phyloP scores from a whole-genome alignment of 148 eudicot genomes.

The Nyssa sinensis region DNA sequence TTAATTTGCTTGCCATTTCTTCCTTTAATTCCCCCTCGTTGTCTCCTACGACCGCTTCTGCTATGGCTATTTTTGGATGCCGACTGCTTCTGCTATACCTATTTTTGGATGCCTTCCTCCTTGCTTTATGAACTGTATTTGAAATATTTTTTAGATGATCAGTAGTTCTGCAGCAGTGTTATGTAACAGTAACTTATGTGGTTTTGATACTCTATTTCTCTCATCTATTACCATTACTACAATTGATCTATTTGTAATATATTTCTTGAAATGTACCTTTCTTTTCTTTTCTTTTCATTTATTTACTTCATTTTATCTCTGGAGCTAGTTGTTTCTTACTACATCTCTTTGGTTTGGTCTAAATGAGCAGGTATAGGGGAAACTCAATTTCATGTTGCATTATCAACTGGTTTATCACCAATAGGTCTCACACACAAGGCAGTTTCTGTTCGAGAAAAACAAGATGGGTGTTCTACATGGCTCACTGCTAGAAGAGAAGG shows the following conservation, averaged over 20 bases:
- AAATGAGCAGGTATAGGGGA: constrained; percentile 59
- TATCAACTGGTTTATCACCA: constrained; percentile 61
- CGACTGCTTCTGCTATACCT: background rate
- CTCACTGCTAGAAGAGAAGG: constrained; percentile 76
- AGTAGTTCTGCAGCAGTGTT: background rate
- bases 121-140: background rate
- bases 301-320: too few species aligned
- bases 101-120: background rate
- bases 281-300: background rate
- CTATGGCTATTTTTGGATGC: background rate
- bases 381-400: constrained; percentile 62
- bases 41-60: background rate
- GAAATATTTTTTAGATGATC: background rate
- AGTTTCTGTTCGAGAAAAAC: constrained; percentile 59
- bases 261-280: background rate
- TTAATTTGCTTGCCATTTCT: too few species aligned
- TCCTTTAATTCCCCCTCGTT: too few species aligned
- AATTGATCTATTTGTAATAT: background rate
- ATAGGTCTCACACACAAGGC: constrained; percentile 69
- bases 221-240: background rate
- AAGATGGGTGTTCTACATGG: constrained; percentile 56
- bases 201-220: background rate
- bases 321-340: background rate
- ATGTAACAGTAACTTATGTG: background rate
- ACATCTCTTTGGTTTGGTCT: constrained; percentile 7